These are phyloP conservation scores for Aspergillus pseudoterreus DNA, from an alignment of 2,329 filamentous ascomycete species.

Conservation along the genomic window DNA sequence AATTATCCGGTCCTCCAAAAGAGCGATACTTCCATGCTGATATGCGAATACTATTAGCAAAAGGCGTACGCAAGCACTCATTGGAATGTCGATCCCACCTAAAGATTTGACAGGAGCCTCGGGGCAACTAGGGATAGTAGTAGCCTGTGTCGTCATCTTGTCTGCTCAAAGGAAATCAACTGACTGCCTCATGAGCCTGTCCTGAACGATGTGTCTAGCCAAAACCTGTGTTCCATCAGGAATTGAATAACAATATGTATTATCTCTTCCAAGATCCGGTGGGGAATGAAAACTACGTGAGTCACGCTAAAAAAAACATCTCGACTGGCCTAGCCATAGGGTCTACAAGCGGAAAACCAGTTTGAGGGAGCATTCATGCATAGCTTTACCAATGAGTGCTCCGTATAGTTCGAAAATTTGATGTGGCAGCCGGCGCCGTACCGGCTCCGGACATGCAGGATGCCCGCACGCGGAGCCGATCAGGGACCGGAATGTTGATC, in stretches of 20 bases:
- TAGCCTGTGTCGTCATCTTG: background rate
- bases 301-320: background rate
- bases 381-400: conserved; percentile 1
- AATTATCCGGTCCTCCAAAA: background rate
- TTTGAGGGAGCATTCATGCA: background rate
- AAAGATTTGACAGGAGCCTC: background rate
- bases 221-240: background rate
- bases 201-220: background rate
- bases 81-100: background rate
- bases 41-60: background rate
- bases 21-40: background rate
- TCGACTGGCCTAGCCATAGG: background rate
- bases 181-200: background rate
- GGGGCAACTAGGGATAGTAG: background rate
- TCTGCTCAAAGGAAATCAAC: background rate
- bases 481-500: conserved; percentile 5
- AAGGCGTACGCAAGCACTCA: background rate
- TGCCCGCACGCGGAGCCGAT: conserved; percentile 18
- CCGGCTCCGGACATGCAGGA: conserved; percentile 20
- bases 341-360: background rate
- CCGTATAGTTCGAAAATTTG: conserved; percentile 1
- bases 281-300: background rate
- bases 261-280: background rate
- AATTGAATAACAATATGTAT: background rate
- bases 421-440: conserved; percentile 5